phyloP scores from a whole-genome alignment of 768 basidiomycete genomes.

The Mycena belliarum region DNA sequence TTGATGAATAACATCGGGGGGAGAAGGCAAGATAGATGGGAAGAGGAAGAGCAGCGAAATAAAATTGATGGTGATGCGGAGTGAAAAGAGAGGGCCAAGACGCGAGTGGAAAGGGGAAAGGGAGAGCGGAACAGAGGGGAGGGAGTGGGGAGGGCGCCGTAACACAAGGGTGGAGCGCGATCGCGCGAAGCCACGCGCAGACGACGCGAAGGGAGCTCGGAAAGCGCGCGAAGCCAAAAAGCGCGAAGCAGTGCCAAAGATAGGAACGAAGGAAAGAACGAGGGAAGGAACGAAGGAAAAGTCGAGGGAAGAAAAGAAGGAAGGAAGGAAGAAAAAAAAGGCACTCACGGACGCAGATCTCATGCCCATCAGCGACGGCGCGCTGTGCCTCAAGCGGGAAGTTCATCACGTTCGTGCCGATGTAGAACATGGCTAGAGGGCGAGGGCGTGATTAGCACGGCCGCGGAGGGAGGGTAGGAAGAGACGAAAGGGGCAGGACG shows the following conservation, averaged over 20 bases:
- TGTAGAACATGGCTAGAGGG: constrained; percentile 56
- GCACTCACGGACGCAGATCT: constrained; percentile 60
- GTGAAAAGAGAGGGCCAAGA: too few relatives aligned
- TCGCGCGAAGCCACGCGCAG: background rate
- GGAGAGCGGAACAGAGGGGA: too few relatives aligned
- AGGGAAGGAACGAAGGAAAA: too few relatives aligned
- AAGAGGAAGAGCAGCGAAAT: too few relatives aligned
- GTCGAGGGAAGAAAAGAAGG: background rate
- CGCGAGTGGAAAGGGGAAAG: too few relatives aligned
- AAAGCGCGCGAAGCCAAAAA: too few relatives aligned
- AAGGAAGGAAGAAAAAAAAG: background rate
- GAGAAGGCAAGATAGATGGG: too few relatives aligned
- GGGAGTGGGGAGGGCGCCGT: background rate
- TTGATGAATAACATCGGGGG: too few relatives aligned
- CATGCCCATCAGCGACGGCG: constrained; percentile 53
- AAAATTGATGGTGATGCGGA: too few relatives aligned
- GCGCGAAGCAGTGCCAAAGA: too few relatives aligned
- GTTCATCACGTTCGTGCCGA: constrained; percentile 58
- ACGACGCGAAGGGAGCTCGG: too few relatives aligned
- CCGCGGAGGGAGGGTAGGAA: background rate
- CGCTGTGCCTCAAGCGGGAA: constrained; percentile 60
- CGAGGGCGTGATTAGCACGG: background rate
- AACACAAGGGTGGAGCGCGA: background rate
- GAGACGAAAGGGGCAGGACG: constrained; percentile 29
- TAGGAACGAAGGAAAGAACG: too few relatives aligned